phyloP scores from a whole-genome alignment of 768 basidiomycete genomes.

The Nevesoporus exiguus region DNA sequence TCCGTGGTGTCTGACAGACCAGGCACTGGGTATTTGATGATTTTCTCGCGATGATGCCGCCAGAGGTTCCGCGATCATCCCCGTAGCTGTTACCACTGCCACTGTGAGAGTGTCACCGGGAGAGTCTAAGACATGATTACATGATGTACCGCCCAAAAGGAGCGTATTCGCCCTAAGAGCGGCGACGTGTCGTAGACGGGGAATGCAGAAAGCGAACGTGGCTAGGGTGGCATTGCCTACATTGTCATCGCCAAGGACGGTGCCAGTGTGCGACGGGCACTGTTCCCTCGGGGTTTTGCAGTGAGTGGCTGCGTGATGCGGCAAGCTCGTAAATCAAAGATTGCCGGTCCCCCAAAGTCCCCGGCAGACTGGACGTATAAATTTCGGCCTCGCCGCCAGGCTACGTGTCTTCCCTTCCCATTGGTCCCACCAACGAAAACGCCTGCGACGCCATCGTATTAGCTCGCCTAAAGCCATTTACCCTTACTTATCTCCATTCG shows the following conservation, averaged over 20 bases:
- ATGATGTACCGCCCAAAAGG: neutral
- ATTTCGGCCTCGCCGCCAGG: neutral
- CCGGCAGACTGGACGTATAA: neutral
- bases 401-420: neutral
- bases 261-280: neutral
- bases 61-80: neutral
- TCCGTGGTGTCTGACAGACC: no score
- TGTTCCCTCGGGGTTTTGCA: neutral
- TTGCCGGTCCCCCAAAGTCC: neutral
- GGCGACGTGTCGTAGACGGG: neutral
- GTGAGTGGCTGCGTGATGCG: neutral
- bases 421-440: neutral
- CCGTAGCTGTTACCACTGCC: neutral
- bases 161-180: neutral
- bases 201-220: neutral
- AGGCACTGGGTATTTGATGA: neutral
- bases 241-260: neutral
- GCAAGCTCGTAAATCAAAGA: neutral
- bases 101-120: neutral
- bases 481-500: neutral
- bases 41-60: neutral
- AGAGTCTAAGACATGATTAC: neutral
- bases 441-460: neutral
- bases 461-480: conserved; percentile 1
- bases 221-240: neutral